A percentile compares a stretch with the other conserved stretches of the same genome.
Conservation (phyloP, 2,329 filamentous ascomycete genomes). For the Hypoxylon rubiginosum region DNA sequence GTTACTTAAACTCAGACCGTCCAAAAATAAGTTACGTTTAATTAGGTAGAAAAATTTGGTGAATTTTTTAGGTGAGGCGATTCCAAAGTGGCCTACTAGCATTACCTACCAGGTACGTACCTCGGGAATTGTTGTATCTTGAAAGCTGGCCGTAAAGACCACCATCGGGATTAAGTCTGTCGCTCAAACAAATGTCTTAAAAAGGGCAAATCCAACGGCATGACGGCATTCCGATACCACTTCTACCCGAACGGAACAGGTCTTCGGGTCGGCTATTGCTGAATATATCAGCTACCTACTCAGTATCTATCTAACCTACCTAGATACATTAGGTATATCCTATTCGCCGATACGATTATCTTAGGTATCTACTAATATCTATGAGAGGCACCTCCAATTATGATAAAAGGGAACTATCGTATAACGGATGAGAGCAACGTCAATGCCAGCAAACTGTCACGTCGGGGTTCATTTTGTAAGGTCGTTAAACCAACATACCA, state of each 20-base stretch:
- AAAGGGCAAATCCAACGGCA: slow-evolving; percentile 18
- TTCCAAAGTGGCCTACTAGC: background rate
- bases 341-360: background rate
- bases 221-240: slow-evolving; percentile 20
- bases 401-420: too few relatives aligned
- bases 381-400: too few relatives aligned
- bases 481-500: slow-evolving; percentile 8
- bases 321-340: background rate
- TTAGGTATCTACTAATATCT: background rate
- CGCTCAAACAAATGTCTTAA: slow-evolving; percentile 27
- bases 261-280: slow-evolving; percentile 14
- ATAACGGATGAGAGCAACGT: background rate
- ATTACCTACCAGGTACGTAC: background rate
- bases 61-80: slow-evolving; percentile 6
- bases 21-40: background rate
- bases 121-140: background rate
- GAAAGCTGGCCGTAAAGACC: slow-evolving; percentile 2
- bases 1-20: slow-evolving; percentile 1
- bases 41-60: slow-evolving; percentile 5
- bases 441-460: background rate
- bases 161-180: slow-evolving; percentile 16
- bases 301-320: background rate
- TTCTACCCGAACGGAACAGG: slow-evolving; percentile 15
- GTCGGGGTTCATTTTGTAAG: slow-evolving; percentile 16
- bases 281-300: slow-evolving; percentile 16